These are phyloP conservation scores for Multifurca ochricompacta DNA, from an alignment of 768 basidiomycete species.

Conservation along the genomic window DNA sequence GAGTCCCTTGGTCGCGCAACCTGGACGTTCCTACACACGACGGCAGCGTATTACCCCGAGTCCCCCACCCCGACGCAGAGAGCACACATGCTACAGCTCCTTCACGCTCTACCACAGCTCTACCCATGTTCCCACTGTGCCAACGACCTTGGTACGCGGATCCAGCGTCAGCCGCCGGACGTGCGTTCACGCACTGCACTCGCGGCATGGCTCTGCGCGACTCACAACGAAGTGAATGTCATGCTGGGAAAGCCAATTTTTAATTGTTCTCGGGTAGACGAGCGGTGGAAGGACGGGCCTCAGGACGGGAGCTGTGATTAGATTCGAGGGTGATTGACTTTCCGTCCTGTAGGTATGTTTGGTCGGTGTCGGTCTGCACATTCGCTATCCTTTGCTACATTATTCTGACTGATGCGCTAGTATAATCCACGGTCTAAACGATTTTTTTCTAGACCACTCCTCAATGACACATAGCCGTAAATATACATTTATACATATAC, in stretches of 20 bases:
- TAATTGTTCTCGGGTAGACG: constrained; percentile 73
- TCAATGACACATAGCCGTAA: no score
- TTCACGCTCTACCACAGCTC: constrained; percentile 68
- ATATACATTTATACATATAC: no score
- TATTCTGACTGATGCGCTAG: no score
- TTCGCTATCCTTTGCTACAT: no score
- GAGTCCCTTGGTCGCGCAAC: constrained; percentile 87
- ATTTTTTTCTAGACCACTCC: no score
- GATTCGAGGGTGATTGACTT: no score
- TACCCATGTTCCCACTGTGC: constrained; percentile 91
- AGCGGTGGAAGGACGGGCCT: constrained; percentile 91
- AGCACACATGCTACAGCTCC: constrained; percentile 73
- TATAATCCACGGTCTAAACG: no score
- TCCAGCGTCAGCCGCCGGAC: constrained; percentile 63
- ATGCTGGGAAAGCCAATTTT: constrained; percentile 78
- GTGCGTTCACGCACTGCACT: constrained; percentile 62
- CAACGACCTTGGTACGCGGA: constrained; percentile 65
- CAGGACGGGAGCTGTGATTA: constrained; percentile 83
- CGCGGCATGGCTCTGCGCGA: constrained; percentile 81
- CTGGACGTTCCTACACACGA: constrained; percentile 94
- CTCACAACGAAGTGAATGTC: constrained; percentile 90
- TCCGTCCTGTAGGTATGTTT: no score
- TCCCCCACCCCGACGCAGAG: constrained; percentile 66
- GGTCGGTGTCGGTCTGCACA: not conserved
- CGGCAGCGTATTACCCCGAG: constrained; percentile 94